Evolutionary conservation across 305 asterid genomes (phyloP), one percentile per base, ranked within the genome.

Genomic region (Solanum aculeatissimum): DNA sequence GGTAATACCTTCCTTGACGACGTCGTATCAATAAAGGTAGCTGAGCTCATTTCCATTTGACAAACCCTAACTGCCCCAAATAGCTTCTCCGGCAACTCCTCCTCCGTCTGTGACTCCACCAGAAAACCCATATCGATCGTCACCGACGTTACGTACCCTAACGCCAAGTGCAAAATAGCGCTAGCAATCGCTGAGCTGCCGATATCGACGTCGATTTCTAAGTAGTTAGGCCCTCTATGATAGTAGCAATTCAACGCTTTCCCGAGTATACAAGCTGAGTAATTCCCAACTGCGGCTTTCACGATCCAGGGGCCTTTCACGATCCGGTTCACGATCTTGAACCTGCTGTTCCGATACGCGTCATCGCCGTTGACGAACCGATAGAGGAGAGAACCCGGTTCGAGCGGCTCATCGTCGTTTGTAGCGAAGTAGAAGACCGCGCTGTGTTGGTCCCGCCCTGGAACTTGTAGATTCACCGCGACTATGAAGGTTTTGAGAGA

Each of bases 251-350:
- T 93, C 89, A 96, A 87, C 25, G 99, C 98, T 86, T 89, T 93
- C 25, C 99, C 99, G 74, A 96, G 81, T 45, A 96, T 88, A 87
- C 99, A 96, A 27, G 99, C 98, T 32, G 98, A 91, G 85, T 96
- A 91, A 81, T 88, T 94, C 80, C 99, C 99, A 9, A 94, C 99
- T 11, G 99, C 93, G 53, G 98, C 86, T 65, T 90, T 93, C 80
- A 96, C 98, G 49, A 96, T 93, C 99, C 99, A 96, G 66, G 98
- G 99, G 8, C 99, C 99, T 68, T 93, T 94, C 1, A 94, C 93
- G 66, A 96, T 96, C 85, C 92, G 91, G 87, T 90, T 96, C 89
- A 96, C 98, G 69, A 96, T 88, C 90, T 96, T 96, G 80, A 96
- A 94, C 90, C 99, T 87, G 86, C 93, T 87, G 84, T 88, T 94